These are phyloP conservation scores for Hordeum marinum DNA, from an alignment of 176 grass and related monocot species.

Conservation along the genomic window DNA sequence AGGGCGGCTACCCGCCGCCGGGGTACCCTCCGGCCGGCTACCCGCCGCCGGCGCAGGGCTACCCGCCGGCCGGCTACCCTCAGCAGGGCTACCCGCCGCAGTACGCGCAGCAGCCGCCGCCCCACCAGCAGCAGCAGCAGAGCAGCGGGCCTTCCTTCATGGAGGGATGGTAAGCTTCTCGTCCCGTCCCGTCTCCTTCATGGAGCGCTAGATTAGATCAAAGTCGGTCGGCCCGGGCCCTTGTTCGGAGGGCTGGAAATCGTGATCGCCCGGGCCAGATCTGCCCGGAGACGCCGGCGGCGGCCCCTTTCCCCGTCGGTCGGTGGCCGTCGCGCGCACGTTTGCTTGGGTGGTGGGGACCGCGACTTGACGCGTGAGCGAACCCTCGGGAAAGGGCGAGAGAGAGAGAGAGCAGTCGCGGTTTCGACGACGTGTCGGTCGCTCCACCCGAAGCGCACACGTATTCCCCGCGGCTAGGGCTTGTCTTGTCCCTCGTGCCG, in stretches of 20 bases:
- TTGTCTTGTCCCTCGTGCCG: neutral
- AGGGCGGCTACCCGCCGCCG: slow-evolving; percentile 53
- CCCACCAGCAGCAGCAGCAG: slow-evolving; percentile 34
- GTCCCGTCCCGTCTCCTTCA: neutral
- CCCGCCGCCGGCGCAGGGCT: slow-evolving; percentile 31
- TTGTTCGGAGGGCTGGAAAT: neutral
- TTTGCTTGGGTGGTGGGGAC: neutral
- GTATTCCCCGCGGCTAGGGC: neutral
- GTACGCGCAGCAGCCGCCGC: slow-evolving; percentile 60
- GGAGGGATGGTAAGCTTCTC: slow-evolving; percentile 47
- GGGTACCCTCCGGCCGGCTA: slow-evolving; percentile 15
- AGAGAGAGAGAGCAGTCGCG: neutral
- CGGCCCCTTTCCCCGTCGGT: neutral
- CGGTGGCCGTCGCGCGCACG: neutral
- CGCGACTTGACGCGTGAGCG: slow-evolving; percentile 28
- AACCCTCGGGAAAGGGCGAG: slow-evolving; percentile 5
- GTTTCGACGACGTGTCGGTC: slow-evolving; percentile 19
- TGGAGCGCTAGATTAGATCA: neutral
- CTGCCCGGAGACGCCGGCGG: neutral
- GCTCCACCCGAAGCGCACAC: neutral
- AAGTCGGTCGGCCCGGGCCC: neutral
- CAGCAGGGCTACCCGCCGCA: slow-evolving; percentile 57
- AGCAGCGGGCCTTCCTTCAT: slow-evolving; percentile 69
- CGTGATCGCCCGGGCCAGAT: neutral
- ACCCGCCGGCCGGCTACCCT: slow-evolving; percentile 41